These are phyloP conservation scores for Gossypium schwendimanii DNA, from an alignment of 441 rosid species.

Conservation along the genomic window DNA sequence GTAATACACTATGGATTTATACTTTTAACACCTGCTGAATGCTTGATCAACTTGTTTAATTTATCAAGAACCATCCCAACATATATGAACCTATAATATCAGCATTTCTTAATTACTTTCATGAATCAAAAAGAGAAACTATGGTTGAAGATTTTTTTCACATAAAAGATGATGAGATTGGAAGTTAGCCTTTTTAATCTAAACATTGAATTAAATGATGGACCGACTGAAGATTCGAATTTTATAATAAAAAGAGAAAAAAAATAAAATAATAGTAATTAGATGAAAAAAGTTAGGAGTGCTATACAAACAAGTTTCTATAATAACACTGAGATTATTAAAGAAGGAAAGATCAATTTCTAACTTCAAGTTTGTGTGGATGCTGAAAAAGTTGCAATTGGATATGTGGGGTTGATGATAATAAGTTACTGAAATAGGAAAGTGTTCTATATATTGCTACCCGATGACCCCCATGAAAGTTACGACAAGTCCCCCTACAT, in stretches of 20 bases:
- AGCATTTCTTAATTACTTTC: not conserved
- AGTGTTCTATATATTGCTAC: not conserved
- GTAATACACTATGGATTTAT: too few species aligned
- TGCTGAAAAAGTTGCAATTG: not conserved
- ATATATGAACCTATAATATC: not conserved
- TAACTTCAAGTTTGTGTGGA: not conserved
- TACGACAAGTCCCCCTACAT: not conserved
- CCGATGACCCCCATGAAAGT: not conserved
- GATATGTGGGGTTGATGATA: not conserved
- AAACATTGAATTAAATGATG: not conserved
- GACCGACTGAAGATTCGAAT: not conserved
- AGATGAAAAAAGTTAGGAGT: not conserved
- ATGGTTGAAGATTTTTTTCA: not conserved
- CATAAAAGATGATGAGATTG: not conserved
- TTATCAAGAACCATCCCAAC: not conserved
- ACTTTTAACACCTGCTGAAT: not conserved
- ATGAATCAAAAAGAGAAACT: not conserved
- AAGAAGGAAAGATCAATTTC: not conserved
- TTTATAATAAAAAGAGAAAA: not conserved
- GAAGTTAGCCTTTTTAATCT: not conserved
- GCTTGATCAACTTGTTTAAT: not conserved
- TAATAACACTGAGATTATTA: not conserved
- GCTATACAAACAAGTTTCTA: not conserved
- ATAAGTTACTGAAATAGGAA: not conserved
- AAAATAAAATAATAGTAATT: not conserved